These are phyloP conservation scores for Mollisia scopiformis DNA, from an alignment of 2,329 filamentous ascomycete genomes.

Conservation along the genomic window DNA sequence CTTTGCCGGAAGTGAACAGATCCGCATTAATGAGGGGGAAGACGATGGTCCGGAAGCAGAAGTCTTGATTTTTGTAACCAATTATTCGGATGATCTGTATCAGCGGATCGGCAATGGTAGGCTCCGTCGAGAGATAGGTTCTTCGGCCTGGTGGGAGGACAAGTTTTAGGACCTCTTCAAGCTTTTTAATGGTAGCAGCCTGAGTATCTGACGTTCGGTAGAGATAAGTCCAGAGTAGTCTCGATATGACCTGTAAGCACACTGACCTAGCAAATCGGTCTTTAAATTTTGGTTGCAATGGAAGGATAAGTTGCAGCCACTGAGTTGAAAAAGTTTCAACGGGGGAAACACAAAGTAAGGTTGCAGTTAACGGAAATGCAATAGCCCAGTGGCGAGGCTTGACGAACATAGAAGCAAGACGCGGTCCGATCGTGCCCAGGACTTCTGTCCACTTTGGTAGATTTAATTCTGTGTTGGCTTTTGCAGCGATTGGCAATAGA, in stretches of 20 bases:
- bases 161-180: slow-evolving; percentile 87
- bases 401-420: slow-evolving; percentile 80
- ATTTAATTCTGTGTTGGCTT: slow-evolving; percentile 75
- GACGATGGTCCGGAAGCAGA: slow-evolving; percentile 91
- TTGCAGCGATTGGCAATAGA: slow-evolving; percentile 83
- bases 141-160: slow-evolving; percentile 81
- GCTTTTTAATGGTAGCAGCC: slow-evolving; percentile 70
- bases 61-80: slow-evolving; percentile 89
- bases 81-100: slow-evolving; percentile 95
- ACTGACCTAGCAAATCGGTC: slow-evolving; percentile 78
- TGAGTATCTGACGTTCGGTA: slow-evolving; percentile 79
- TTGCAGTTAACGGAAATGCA: slow-evolving; percentile 85
- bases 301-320: slow-evolving; percentile 82
- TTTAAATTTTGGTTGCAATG: slow-evolving; percentile 80
- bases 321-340: slow-evolving; percentile 82
- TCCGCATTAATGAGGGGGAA: slow-evolving; percentile 95
- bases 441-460: slow-evolving; percentile 87
- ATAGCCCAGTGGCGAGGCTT: slow-evolving; percentile 93
- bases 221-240: slow-evolving; percentile 92
- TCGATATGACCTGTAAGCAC: slow-evolving; percentile 86
- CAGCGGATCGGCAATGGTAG: slow-evolving; percentile 82
- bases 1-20: slow-evolving; percentile 67
- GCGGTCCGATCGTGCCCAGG: slow-evolving; percentile 74
- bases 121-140: slow-evolving; percentile 80
- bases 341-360: slow-evolving; percentile 85